Conservation (phyloP, 2,329 filamentous ascomycete species). For the Ascochyta rabiei region DNA sequence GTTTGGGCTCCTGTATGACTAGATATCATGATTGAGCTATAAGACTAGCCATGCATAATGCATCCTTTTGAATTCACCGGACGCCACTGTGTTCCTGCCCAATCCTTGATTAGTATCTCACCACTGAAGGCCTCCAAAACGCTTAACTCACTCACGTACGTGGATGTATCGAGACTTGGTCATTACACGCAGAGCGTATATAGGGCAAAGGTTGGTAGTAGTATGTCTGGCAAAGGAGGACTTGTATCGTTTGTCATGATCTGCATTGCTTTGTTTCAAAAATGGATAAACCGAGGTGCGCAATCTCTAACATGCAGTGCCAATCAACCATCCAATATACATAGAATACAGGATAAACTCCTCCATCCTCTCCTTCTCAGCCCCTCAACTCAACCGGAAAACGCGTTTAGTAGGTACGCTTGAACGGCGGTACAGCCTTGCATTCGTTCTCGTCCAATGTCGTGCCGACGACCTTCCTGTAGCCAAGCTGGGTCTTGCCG, state of each 20-base stretch:
- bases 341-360: constrained; percentile 41
- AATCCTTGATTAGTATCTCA: too few relatives aligned
- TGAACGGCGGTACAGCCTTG: constrained; percentile 95
- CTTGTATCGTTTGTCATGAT: background rate
- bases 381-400: background rate
- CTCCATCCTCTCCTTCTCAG: constrained; percentile 4
- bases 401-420: constrained; percentile 77
- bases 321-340: constrained; percentile 39
- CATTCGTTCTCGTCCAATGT: constrained; percentile 96
- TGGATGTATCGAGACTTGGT: too few relatives aligned
- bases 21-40: constrained; percentile 15
- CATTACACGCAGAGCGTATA: background rate
- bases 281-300: background rate
- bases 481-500: constrained; percentile 82
- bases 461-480: constrained; percentile 79
- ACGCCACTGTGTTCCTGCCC: background rate
- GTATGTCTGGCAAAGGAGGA: too few relatives aligned
- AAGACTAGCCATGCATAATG: constrained; percentile 10
- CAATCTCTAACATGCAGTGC: constrained; percentile 16
- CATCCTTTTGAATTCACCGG: background rate
- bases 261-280: constrained; percentile 9
- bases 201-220: too few relatives aligned
- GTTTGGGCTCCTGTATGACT: constrained; percentile 9
- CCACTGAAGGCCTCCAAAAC: too few relatives aligned
- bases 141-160: too few relatives aligned